phyloP scores from a whole-genome alignment of 2,329 filamentous ascomycete genomes.

The Falciphora oryzae region DNA sequence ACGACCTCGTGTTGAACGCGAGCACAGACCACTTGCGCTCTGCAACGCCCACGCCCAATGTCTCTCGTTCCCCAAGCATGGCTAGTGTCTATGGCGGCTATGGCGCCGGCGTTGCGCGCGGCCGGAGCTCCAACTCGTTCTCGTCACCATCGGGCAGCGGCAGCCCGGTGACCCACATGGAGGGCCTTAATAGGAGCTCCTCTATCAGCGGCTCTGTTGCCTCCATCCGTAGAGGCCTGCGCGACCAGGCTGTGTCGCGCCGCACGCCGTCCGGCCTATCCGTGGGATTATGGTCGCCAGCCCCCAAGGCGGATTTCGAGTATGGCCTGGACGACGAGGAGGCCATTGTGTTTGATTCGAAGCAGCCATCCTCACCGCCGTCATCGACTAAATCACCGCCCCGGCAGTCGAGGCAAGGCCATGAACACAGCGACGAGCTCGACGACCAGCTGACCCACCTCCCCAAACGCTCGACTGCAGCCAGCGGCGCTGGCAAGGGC shows the following conservation, averaged over 20 bases:
- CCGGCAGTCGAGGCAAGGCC: background rate
- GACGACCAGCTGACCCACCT: background rate
- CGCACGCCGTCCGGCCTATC: slow-evolving; percentile 12
- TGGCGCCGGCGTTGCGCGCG: slow-evolving; percentile 24
- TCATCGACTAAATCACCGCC: too few species aligned
- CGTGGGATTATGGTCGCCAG: slow-evolving; percentile 43
- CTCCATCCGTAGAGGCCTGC: slow-evolving; percentile 11
- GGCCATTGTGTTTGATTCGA: slow-evolving; percentile 45
- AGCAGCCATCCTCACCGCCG: slow-evolving; percentile 17
- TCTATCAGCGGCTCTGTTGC: slow-evolving; percentile 30
- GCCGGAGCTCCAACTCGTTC: slow-evolving; percentile 38
- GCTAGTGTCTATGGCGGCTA: slow-evolving; percentile 4
- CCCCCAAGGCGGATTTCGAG: slow-evolving; percentile 21
- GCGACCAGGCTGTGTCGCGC: slow-evolving; percentile 9
- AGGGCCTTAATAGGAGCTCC: slow-evolving; percentile 34
- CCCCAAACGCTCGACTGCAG: background rate
- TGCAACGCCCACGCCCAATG: slow-evolving; percentile 9
- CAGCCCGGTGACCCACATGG: slow-evolving; percentile 15
- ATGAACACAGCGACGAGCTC: background rate
- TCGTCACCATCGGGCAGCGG: slow-evolving; percentile 23
- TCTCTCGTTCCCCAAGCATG: background rate
- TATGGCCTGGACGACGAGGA: slow-evolving; percentile 36
- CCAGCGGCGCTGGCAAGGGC: background rate
- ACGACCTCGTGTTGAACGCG: slow-evolving; percentile 69
- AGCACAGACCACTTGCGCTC: slow-evolving; percentile 67